phyloP scores from a whole-genome alignment of 495 filamentous ascomycete species.

The Aspergillus baeticus region DNA sequence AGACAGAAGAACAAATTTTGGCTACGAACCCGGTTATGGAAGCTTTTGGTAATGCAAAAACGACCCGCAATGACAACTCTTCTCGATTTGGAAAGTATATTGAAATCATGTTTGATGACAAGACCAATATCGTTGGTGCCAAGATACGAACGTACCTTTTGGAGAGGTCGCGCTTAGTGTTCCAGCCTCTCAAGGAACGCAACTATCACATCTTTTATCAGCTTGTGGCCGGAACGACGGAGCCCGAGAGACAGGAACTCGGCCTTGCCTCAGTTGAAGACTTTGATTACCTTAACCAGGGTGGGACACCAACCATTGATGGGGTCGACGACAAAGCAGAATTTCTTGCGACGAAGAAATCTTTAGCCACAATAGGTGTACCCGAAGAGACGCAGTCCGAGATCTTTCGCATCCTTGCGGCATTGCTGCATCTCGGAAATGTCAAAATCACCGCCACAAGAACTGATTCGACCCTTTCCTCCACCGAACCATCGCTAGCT shows the following conservation, averaged over 20 bases:
- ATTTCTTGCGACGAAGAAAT: conserved; percentile 82
- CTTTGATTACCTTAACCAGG: conserved; percentile 95
- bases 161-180: conserved; percentile 95
- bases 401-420: conserved; percentile 90
- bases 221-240: conserved; percentile 89
- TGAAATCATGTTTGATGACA: conserved; percentile 97
- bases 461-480: conserved; percentile 78
- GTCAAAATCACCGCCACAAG: conserved; percentile 89
- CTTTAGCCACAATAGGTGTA: conserved; percentile 86
- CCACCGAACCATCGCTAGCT: conserved; percentile 76
- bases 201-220: conserved; percentile 99
- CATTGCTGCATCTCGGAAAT: conserved; percentile 92
- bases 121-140: conserved; percentile 95
- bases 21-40: conserved; percentile 99
- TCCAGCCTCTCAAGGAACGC: conserved; percentile 93
- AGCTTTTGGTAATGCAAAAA: conserved; percentile 99
- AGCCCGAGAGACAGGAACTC: conserved; percentile 75
- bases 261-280: conserved; percentile 79
- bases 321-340: conserved; percentile 95
- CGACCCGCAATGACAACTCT: conserved; percentile 97
- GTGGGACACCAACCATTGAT: conserved; percentile 84
- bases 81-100: conserved; percentile 99
- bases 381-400: conserved; percentile 67
- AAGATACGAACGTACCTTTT: conserved; percentile 95
- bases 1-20: conserved; percentile 97